Conservation (phyloP, 2,329 filamentous ascomycete species). For the Xylariaceae sp. region DNA sequence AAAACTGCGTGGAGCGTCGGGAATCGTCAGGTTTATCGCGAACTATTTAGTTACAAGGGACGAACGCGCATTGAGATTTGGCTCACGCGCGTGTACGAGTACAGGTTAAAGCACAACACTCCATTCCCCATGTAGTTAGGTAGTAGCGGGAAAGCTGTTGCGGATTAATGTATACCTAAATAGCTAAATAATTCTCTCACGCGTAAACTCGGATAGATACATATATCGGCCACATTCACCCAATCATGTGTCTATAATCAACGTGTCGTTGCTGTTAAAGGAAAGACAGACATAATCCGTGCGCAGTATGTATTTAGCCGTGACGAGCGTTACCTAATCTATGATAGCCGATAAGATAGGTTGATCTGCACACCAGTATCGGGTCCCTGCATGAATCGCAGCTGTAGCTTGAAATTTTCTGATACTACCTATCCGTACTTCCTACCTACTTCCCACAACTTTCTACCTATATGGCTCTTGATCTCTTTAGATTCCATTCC, state of each 20-base stretch:
- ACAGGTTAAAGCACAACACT: background rate
- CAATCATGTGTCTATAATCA: background rate
- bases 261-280: background rate
- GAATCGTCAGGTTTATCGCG: background rate
- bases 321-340: no score
- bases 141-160: no score
- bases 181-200: background rate
- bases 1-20: background rate
- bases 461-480: background rate
- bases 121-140: background rate
- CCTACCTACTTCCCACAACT: no score
- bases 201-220: background rate
- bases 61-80: background rate
- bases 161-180: no score
- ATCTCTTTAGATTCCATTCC: conserved; percentile 2
- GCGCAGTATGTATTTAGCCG: no score
- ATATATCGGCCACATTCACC: background rate
- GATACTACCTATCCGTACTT: no score
- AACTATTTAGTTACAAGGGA: background rate
- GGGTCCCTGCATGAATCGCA: background rate
- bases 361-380: background rate
- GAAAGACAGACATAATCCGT: background rate
- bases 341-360: background rate
- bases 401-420: background rate
- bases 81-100: background rate